phyloP scores from a whole-genome alignment of 257 asterid genomes.

The Leptodermis oblonga region DNA sequence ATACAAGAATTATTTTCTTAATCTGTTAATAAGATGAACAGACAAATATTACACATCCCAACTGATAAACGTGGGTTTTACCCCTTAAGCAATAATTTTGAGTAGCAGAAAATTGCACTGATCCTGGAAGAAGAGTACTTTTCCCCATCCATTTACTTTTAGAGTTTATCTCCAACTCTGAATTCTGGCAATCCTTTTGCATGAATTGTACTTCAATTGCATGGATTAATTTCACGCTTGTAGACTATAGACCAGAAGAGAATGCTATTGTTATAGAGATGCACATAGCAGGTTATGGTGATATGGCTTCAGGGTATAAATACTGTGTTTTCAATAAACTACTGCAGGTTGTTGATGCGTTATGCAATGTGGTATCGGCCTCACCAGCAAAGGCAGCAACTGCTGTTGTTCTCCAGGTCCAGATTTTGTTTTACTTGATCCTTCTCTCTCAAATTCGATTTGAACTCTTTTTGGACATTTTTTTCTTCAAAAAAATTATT shows the following conservation, averaged over 20 bases:
- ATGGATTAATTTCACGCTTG: background rate
- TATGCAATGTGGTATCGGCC: slow-evolving; percentile 91
- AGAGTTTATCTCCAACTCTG: background rate
- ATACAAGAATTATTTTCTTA: background rate
- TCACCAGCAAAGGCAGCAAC: slow-evolving; percentile 96
- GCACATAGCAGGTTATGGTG: background rate
- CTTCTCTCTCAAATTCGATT: slow-evolving; percentile 3
- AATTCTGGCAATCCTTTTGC: background rate
- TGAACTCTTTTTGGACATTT: background rate
- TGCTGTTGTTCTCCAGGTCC: slow-evolving; percentile 98
- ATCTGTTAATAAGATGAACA: background rate
- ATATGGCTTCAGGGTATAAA: background rate
- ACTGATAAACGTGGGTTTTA: background rate
- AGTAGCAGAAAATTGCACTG: background rate
- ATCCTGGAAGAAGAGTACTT: background rate
- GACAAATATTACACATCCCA: background rate
- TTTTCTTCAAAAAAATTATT: background rate
- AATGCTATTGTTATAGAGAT: background rate
- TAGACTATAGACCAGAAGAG: background rate
- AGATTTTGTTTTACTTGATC: slow-evolving; percentile 45
- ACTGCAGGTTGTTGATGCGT: slow-evolving; percentile 88
- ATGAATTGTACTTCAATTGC: background rate
- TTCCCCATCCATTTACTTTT: background rate
- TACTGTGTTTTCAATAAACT: background rate
- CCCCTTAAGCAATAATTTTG: background rate